Percentiles rank a stretch among this genome's conserved stretches.
These are phyloP conservation scores for Linum lewisii DNA, from an alignment of 345 rosid species.

Conservation along the genomic window DNA sequence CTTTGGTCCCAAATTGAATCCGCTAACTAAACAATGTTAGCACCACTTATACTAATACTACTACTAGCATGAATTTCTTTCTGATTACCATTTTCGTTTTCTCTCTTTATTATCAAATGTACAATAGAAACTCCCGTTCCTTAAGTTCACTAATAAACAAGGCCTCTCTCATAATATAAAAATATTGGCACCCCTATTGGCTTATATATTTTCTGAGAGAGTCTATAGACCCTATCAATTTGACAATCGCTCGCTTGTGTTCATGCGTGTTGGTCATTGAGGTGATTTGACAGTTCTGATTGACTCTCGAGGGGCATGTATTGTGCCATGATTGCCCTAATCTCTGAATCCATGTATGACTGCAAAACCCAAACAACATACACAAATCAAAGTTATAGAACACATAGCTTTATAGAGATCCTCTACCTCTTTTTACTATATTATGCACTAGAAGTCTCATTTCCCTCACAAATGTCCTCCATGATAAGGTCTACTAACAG, in stretches of 20 bases:
- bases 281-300: constrained; percentile 53
- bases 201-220: background rate
- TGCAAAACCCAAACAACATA: constrained; percentile 22
- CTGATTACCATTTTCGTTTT: constrained; percentile 14
- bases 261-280: constrained; percentile 50
- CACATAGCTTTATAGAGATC: background rate
- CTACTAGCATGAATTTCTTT: constrained; percentile 16
- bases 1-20: background rate
- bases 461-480: no score
- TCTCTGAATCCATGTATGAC: constrained; percentile 98
- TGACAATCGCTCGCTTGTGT: background rate
- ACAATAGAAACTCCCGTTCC: constrained; percentile 13
- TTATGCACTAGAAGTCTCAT: no score
- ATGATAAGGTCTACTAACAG: no score
- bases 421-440: background rate
- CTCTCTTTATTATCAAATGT: constrained; percentile 14
- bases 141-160: background rate
- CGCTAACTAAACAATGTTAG: constrained; percentile 20
- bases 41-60: constrained; percentile 1
- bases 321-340: constrained; percentile 96
- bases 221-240: background rate
- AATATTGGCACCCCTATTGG: background rate
- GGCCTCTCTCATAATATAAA: constrained; percentile 1
- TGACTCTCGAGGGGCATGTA: constrained; percentile 97
- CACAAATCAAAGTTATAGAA: background rate